Evolutionary conservation across 345 rosid genomes (phyloP), one percentile per base, ranked within the genome.

Genomic region (Melaleuca alternifolia): DNA sequence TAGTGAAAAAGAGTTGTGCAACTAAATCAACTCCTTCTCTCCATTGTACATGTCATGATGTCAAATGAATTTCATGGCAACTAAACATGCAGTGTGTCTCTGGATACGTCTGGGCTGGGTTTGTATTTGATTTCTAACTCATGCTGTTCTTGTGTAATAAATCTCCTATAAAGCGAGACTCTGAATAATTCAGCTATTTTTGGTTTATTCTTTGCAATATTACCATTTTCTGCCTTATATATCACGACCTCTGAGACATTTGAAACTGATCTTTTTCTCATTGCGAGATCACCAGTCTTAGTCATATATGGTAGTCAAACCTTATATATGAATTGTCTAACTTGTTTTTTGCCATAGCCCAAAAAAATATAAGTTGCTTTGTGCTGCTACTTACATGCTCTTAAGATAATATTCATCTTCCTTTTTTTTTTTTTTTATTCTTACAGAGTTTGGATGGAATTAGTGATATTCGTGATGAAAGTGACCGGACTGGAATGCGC

Each of bases 401-500:
- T 82, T 82, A 48, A 46, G 84, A 51, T 50, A 12, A 51, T 77
- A 77, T 13, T 26, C 30, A 37, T 37, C 41, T 11, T 18, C 33
- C 37, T 2, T 6, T 23, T 76, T 11, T 18, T 59, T 18, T 9
- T 85, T 20, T 59, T 71, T 30, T 24, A 83, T 86, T 89, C 71
- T 77, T 84, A 62, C 93, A 97, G 99, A 94, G 84, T 89, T 91
- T 97, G 87, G 99, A 97, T 87, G 99, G 99, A 79, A 93, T 97
- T 51, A 94, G 92, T 91, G 99, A 96, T 90, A 97, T 97, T 83
- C 96, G 99, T 33, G 99, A 97, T 89, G 99, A 97, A 90, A 97
- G 99, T 90, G 99, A 97, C 86, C 96, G 99, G 46, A 87, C 93
- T 87, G 99, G 99, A 86, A 96, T 97, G 98, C 98, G 99, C 33